A percentile compares a stretch with the other conserved stretches of the same genome.
Conservation (phyloP, 352 stramenopile species). For the Globisporangium irregulare region DNA sequence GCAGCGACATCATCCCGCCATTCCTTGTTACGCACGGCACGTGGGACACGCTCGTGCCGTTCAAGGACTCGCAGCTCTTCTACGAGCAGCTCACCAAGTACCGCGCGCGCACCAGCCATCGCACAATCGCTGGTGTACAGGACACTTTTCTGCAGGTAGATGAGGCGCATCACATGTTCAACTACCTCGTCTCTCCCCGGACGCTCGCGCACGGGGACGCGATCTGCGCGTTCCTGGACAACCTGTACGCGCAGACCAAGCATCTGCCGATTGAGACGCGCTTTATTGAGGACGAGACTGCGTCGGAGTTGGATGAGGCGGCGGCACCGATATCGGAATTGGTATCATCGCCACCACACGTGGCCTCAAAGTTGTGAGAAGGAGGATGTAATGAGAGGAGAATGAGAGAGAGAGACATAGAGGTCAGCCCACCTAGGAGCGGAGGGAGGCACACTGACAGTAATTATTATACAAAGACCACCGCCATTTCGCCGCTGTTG, state of each 20-base stretch:
- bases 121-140: slow-evolving; percentile 24
- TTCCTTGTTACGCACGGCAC: slow-evolving; percentile 72
- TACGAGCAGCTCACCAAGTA: slow-evolving; percentile 36
- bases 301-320: background rate
- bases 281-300: background rate
- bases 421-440: background rate
- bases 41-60: slow-evolving; percentile 67
- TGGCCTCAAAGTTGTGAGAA: slow-evolving; percentile 6
- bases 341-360: background rate
- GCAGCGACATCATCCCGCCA: slow-evolving; percentile 46
- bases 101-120: slow-evolving; percentile 11
- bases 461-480: background rate
- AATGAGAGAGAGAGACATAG: background rate
- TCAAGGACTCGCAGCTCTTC: slow-evolving; percentile 69
- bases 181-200: slow-evolving; percentile 70
- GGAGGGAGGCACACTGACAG: background rate
- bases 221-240: slow-evolving; percentile 59
- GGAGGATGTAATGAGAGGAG: background rate
- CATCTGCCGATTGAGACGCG: slow-evolving; percentile 8
- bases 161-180: slow-evolving; percentile 68
- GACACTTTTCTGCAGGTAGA: slow-evolving; percentile 69
- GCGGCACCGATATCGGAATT: background rate
- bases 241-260: slow-evolving; percentile 50
- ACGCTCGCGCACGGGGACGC: slow-evolving; percentile 64
- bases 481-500: too few species aligned